Conservation (phyloP, 768 basidiomycete genomes). For the Agrocybe praecox region DNA sequence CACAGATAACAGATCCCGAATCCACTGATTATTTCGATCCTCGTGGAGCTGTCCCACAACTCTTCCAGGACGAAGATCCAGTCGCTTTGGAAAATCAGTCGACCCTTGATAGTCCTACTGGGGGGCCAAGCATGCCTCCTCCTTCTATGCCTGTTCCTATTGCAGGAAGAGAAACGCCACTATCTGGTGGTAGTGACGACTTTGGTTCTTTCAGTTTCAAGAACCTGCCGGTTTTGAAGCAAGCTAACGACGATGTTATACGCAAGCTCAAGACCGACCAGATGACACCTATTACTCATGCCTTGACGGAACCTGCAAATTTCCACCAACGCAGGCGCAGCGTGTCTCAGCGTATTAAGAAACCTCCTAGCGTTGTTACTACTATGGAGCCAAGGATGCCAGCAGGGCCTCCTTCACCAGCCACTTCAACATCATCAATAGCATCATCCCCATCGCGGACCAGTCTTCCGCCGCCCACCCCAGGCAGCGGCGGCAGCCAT, state of each 20-base stretch:
- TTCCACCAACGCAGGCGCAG: slow-evolving; percentile 74
- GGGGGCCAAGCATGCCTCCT: slow-evolving; percentile 42
- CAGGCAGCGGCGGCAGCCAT: slow-evolving; percentile 64
- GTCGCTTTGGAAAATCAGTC: slow-evolving; percentile 54
- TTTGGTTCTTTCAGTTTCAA: slow-evolving; percentile 99
- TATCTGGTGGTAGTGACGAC: slow-evolving; percentile 76
- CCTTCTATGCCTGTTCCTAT: slow-evolving; percentile 45
- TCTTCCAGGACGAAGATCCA: slow-evolving; percentile 90
- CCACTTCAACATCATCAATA: slow-evolving; percentile 89
- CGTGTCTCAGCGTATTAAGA: slow-evolving; percentile 80
- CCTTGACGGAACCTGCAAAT: slow-evolving; percentile 64
- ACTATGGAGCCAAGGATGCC: slow-evolving; percentile 61
- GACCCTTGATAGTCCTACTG: slow-evolving; percentile 47
- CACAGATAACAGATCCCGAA: slow-evolving; percentile 92
- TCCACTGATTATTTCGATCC: slow-evolving; percentile 99
- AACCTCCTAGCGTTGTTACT: slow-evolving; percentile 79
- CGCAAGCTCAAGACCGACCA: slow-evolving; percentile 94
- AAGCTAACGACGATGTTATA: slow-evolving; percentile 98
- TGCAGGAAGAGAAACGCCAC: slow-evolving; percentile 38
- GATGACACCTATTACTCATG: slow-evolving; percentile 74
- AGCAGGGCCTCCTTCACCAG: slow-evolving; percentile 88
- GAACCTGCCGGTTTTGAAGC: slow-evolving; percentile 93
- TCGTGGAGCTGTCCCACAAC: slow-evolving; percentile 86
- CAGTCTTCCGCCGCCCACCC: slow-evolving; percentile 71
- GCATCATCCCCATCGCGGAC: slow-evolving; percentile 87